Conservation (phyloP, 129 eudicot genomes). For the Smallanthus sonchifolius region DNA sequence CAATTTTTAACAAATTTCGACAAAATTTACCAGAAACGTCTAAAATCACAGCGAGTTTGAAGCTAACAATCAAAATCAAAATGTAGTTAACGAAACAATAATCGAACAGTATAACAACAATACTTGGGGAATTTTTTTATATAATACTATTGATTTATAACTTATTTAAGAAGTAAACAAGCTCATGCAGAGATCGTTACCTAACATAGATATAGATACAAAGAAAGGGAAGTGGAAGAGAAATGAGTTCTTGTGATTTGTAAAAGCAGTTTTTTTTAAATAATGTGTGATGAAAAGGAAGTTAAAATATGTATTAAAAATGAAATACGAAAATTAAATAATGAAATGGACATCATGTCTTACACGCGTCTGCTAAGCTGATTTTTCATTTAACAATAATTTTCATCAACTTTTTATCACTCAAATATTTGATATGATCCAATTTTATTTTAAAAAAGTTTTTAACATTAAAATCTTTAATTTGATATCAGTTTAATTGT, state of each 20-base stretch:
- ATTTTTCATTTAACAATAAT: too few species aligned
- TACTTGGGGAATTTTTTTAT: not conserved
- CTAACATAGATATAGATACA: not conserved
- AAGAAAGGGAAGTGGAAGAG: not conserved
- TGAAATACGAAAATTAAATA: not conserved
- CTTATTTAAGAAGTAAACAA: not conserved
- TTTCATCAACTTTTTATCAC: too few species aligned
- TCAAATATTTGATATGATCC: too few species aligned
- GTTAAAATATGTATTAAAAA: not conserved
- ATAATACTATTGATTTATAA: conserved; percentile 2
- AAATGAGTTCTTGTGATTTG: not conserved
- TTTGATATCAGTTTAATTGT: too few species aligned
- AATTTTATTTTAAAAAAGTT: too few species aligned
- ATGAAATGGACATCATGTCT: not conserved
- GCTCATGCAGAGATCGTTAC: conserved; percentile 22
- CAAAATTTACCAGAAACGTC: conserved; percentile 7
- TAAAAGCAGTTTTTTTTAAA: not conserved
- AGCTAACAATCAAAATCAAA: conserved; percentile 3
- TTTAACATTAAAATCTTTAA: too few species aligned
- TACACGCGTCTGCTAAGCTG: not conserved
- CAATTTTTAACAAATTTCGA: not conserved
- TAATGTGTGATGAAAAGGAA: not conserved
- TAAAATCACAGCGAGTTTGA: conserved; percentile 12
- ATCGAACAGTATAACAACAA: conserved; percentile 13
- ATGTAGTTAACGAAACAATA: not conserved